A percentile compares a stretch with the other conserved stretches of the same genome.
These are phyloP conservation scores for Pichia sp. DNA, from an alignment of 1,139 yeast species.

Conservation along the genomic window DNA sequence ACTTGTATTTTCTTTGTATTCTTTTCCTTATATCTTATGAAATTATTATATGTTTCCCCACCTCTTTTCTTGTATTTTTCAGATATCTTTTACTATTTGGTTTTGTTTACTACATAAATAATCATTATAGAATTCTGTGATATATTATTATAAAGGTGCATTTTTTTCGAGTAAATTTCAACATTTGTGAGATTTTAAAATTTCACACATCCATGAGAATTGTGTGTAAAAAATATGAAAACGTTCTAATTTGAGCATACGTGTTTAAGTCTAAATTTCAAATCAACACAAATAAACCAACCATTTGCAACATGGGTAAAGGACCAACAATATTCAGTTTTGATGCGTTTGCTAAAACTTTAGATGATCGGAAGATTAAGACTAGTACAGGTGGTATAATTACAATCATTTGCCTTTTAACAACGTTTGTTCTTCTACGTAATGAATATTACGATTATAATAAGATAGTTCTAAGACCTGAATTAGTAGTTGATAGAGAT, in stretches of 20 bases:
- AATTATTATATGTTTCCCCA: not conserved
- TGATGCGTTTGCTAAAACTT: slow-evolving; percentile 92
- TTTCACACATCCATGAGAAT: not conserved
- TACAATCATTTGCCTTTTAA: slow-evolving; percentile 60
- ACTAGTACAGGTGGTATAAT: slow-evolving; percentile 89
- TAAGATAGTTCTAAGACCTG: slow-evolving; percentile 62
- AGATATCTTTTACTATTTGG: no score
- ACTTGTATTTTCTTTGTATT: not conserved
- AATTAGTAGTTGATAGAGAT: slow-evolving; percentile 82
- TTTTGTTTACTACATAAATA: not conserved
- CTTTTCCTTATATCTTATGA: not conserved
- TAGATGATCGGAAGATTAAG: slow-evolving; percentile 84
- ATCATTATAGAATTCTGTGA: no score
- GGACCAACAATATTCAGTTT: slow-evolving; percentile 51
- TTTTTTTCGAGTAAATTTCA: not conserved
- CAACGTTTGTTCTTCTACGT: slow-evolving; percentile 56
- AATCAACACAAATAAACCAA: not conserved
- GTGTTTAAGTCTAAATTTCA: not conserved
- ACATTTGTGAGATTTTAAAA: not conserved
- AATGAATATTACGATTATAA: slow-evolving; percentile 76
- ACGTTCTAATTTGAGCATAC: not conserved
- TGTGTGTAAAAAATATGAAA: not conserved
- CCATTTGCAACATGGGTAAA: slow-evolving; percentile 27
- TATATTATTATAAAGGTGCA: no score
- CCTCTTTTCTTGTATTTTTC: not conserved